Evolutionary conservation across 352 stramenopile species (phyloP).

Genomic region (Globisporangium iwayamae): DNA sequence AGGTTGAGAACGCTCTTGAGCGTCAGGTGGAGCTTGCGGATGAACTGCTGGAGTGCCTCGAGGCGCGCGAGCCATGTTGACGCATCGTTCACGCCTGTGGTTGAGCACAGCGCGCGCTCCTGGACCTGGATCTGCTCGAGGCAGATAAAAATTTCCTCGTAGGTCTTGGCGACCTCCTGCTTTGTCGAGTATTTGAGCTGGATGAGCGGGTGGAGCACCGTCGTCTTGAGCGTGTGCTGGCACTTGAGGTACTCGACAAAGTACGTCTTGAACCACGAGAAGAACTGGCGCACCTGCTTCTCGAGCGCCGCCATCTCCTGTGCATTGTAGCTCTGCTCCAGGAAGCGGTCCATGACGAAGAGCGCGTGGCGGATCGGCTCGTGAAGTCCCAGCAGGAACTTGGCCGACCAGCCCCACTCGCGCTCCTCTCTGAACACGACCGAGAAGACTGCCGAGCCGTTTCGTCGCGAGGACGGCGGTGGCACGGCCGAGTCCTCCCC

Average conservation of each 20-base stretch:
- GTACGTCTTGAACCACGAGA: constrained; percentile 73
- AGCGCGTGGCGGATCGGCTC: constrained; percentile 78
- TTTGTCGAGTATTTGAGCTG: constrained; percentile 52
- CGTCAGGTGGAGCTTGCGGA: constrained; percentile 65
- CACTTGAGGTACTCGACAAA: constrained; percentile 73
- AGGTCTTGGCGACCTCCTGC: constrained; percentile 57
- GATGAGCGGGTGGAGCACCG: constrained; percentile 53
- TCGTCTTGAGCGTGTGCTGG: constrained; percentile 64
- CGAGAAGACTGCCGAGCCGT: constrained; percentile 63
- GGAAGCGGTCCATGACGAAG: constrained; percentile 79
- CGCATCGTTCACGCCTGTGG: constrained; percentile 32
- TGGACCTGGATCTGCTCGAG: constrained; percentile 57
- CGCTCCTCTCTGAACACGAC: constrained; percentile 48
- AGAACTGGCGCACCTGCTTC: constrained; percentile 53
- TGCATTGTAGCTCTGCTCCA: constrained; percentile 52
- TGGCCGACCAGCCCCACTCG: constrained; percentile 64
- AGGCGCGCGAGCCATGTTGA: constrained; percentile 58
- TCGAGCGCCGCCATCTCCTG: constrained; percentile 30
- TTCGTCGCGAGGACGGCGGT: constrained; percentile 49
- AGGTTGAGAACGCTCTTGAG: constrained; percentile 69
- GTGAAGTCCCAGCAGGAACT: constrained; percentile 70
- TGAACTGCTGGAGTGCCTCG: constrained; percentile 58
- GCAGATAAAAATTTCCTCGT: constrained; percentile 60
- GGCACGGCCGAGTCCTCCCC: constrained; percentile 28
- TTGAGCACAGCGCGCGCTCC: constrained; percentile 43